Evolutionary conservation across 164 flowering plant species (phyloP), one percentile per base, ranked within the genome.

Genomic region (Nelumbo lutea): DNA sequence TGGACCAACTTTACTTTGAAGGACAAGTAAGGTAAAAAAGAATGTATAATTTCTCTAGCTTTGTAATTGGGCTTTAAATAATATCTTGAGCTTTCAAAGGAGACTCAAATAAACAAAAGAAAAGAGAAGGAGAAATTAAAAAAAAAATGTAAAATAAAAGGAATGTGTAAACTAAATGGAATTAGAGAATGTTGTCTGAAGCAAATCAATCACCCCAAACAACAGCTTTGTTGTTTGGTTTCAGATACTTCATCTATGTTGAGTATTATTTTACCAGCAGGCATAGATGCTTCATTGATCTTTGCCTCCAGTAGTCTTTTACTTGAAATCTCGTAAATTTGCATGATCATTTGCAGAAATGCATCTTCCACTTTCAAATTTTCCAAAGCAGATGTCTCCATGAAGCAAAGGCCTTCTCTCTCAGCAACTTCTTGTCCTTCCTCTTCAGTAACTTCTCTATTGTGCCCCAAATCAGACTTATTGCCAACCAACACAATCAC

Each of bases 401-500:
- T 77, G 82, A 91, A 91, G 53, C 75, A 85, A 6, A 91, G 62
- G 1, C 79, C 82, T 74, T 89, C 91, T 0, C 46, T 53, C 71
- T 88, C 89, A 1, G 97, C 97, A 0, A 89, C 65, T 52, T 46
- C 57, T 57, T 70, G 75, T 0, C 89, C 97, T 62, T 88, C 91
- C 70, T 85, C 88, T 27, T 78, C 79, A 0, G 53, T 61, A 9
- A 91, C 89, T 65, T 84, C 83, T 61, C 97, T 79, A 0, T 77
- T 72, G 0, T 77, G 68, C 8, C 45, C 68, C 65, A 91, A 46
- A 67, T 91, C 97, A 0, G 80, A 79, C 65, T 91, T 91, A 77
- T 91, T 91, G 4, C 95, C 97, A 6, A 87, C 83, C 0, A 89
- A 88, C n/a, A 87, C 78, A 1, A 89, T 73, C 11, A 87, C 93